Base-by-base conservation (phyloP, 2,329 filamentous ascomycete genomes). In the Pseudogymnoascus sp. region DNA sequence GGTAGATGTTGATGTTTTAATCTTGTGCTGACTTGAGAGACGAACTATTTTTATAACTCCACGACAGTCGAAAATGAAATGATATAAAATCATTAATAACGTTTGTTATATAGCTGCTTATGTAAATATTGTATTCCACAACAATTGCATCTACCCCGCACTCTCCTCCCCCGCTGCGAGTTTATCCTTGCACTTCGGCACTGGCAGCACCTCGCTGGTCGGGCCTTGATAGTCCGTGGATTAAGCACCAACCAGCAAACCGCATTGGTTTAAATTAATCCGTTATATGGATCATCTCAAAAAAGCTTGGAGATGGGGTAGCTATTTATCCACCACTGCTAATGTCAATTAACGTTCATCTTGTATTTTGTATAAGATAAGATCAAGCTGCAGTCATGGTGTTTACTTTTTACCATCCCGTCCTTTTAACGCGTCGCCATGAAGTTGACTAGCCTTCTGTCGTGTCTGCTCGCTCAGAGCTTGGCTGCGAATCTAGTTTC, bases 311-410 rank as follows among this genome's bases (percentile, higher is more conserved):
- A 54, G 9, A 54, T 54, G 47, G 28, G 28, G 47, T 18, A 54
- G 47, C 47, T 54, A 54, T 54, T 54, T 54, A 54, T 54, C 47
- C 47, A 54, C 47, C 47, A 54, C 47, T 54, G 28, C 28, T 34
- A 54, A 54, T 54, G 28, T 14, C 47, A 54, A 32, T 34, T 54
- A 54, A 54, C 4, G 25, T 54, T 54, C 32, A 34, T 54, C 20
- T 34, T 34, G 47, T 54, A 34, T 54, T 54, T 34, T 34, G 47
- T 34, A 54, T 54, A 54, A 54, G 47, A 54, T 32, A 32, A 34
- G 28, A 32, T 32, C 47, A 18, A 34, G n/a, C 28, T 54, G 47
- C 47, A 18, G 32, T 54, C 28, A 54, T 54, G 47, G 9, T 54
- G 47, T 54, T 54, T 54, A 20, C n/a, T 9, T 54, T 54, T 54